These are phyloP conservation scores for Lotus japonicus DNA, from an alignment of 306 rosid genomes.

Conservation along the genomic window DNA sequence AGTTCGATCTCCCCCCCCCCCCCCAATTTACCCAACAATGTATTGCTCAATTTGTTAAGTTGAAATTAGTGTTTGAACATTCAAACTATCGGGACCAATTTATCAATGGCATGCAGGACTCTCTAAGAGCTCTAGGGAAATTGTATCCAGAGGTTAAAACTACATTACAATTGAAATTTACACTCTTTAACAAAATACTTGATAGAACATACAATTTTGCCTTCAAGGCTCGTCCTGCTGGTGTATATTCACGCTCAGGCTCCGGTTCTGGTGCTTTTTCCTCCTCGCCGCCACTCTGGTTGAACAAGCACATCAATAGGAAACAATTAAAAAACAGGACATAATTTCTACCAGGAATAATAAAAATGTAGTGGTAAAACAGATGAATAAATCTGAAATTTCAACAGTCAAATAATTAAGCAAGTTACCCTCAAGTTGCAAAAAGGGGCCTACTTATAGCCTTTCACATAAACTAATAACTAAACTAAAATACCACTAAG, in stretches of 20 bases:
- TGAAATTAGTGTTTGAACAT: background rate
- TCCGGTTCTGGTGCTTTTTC: slow-evolving; percentile 81
- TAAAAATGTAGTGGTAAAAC: slow-evolving; percentile 9
- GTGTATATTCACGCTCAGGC: slow-evolving; percentile 90
- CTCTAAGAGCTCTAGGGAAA: background rate
- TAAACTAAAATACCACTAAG: slow-evolving; percentile 4
- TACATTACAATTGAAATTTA: background rate
- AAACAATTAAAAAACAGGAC: background rate
- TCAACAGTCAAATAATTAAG: slow-evolving; percentile 4
- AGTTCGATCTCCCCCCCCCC: no score
- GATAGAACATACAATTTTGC: slow-evolving; percentile 61
- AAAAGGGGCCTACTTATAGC: background rate
- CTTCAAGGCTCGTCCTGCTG: slow-evolving; percentile 94
- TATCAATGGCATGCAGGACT: slow-evolving; percentile 10
- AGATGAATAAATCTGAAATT: background rate
- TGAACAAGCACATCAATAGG: slow-evolving; percentile 26
- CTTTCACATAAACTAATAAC: background rate
- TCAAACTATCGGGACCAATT: background rate
- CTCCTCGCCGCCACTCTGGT: slow-evolving; percentile 82
- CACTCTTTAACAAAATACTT: background rate
- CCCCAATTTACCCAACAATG: no score
- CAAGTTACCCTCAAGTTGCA: background rate
- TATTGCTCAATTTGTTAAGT: background rate
- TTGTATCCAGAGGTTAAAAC: background rate
- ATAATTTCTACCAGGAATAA: background rate